Evolutionary conservation across 148 eudicot species (phyloP).

Genomic region (Rhododendron kiyosumense): DNA sequence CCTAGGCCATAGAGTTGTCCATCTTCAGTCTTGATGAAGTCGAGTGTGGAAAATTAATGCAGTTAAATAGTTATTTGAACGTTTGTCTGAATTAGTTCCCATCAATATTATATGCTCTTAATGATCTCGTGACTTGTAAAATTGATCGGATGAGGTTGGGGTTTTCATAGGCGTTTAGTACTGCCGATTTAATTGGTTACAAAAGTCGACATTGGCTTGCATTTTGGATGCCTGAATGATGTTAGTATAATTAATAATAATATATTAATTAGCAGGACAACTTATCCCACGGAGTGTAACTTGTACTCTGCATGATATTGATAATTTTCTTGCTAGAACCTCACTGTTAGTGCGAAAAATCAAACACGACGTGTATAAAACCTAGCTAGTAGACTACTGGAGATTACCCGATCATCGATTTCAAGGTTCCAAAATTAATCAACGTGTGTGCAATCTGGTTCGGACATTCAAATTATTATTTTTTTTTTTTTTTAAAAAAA

Average conservation of each 20-base stretch:
- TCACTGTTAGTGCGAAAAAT: background rate
- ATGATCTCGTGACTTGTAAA: background rate
- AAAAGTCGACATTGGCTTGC: background rate
- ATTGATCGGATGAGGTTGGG: background rate
- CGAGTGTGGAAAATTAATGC: background rate
- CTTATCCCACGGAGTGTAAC: background rate
- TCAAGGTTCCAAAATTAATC: too few relatives aligned
- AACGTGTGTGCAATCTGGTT: too few relatives aligned
- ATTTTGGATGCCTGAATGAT: background rate
- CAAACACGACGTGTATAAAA: background rate
- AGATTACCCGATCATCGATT: too few relatives aligned
- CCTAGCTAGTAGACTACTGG: background rate
- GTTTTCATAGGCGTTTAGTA: too few relatives aligned
- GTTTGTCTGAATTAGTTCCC: background rate
- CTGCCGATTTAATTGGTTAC: too few relatives aligned
- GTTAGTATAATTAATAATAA: too few relatives aligned
- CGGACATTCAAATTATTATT: too few relatives aligned
- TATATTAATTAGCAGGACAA: background rate
- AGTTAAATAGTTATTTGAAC: too few relatives aligned
- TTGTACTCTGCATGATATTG: background rate
- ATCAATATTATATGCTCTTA: background rate
- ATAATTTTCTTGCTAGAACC: background rate
- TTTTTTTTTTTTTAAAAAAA: too few relatives aligned
- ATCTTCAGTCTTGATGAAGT: background rate
- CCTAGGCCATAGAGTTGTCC: too few relatives aligned